Conservation (phyloP, 2,329 filamentous ascomycete species). For the Ascochyta pisi region DNA sequence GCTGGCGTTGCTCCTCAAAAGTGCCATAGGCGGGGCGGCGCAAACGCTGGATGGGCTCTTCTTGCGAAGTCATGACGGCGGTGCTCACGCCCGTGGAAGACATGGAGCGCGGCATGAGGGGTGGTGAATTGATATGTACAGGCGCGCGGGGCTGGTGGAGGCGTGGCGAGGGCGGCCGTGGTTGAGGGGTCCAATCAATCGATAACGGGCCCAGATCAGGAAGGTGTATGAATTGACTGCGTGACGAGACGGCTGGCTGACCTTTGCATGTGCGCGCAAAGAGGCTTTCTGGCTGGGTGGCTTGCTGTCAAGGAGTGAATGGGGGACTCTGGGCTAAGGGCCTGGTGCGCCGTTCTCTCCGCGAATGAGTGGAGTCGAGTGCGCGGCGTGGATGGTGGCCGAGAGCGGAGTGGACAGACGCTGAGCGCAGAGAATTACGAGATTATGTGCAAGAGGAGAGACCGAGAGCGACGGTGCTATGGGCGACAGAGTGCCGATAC, state of each 20-base stretch:
- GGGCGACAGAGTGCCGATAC: slow-evolving; percentile 6
- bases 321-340: slow-evolving; percentile 3
- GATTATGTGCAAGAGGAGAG: slow-evolving; percentile 7
- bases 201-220: slow-evolving; percentile 16
- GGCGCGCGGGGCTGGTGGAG: slow-evolving; percentile 27
- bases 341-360: slow-evolving; percentile 12
- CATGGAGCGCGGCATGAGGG: slow-evolving; percentile 28
- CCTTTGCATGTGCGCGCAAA: slow-evolving; percentile 30
- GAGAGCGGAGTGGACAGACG: slow-evolving; percentile 14
- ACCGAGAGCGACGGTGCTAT: slow-evolving; percentile 4
- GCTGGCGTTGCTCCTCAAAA: slow-evolving; percentile 45
- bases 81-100: slow-evolving; percentile 33
- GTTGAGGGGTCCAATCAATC: slow-evolving; percentile 16
- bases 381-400: slow-evolving; percentile 15
- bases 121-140: slow-evolving; percentile 31
- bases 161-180: slow-evolving; percentile 26
- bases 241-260: slow-evolving; percentile 25
- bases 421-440: slow-evolving; percentile 1
- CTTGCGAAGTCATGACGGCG: slow-evolving; percentile 48
- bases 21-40: slow-evolving; percentile 48
- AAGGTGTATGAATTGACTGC: slow-evolving; percentile 19
- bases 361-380: slow-evolving; percentile 14
- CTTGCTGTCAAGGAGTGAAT: slow-evolving; percentile 15
- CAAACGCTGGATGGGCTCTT: slow-evolving; percentile 51
- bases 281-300: slow-evolving; percentile 27